Conservation (phyloP, 495 filamentous ascomycete species). For the Xylaria grammica region DNA sequence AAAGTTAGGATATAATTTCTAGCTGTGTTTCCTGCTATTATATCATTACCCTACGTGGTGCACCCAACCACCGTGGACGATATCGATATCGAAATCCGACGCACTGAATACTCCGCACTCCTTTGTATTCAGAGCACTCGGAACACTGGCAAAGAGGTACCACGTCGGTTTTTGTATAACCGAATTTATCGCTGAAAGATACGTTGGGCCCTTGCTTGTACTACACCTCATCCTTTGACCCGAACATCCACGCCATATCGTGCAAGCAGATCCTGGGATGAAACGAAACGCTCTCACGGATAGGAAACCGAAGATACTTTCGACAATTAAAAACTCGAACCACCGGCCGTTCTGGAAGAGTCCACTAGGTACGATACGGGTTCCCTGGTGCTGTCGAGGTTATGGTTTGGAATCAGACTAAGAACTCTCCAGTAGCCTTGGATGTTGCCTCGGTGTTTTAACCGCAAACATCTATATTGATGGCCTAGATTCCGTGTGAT, state of each 20-base stretch:
- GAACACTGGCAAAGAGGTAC: not conserved
- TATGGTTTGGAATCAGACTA: not conserved
- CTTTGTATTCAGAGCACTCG: not conserved
- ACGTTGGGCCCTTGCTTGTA: not conserved
- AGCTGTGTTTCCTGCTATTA: not conserved
- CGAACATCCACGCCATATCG: not conserved
- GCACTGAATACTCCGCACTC: not conserved
- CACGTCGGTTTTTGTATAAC: not conserved
- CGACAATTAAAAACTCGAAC: not conserved
- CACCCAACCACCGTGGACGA: not conserved
- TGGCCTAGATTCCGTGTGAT: not conserved
- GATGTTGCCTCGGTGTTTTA: not conserved
- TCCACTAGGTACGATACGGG: not conserved
- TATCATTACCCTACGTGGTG: not conserved
- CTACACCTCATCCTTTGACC: not conserved
- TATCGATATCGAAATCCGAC: not conserved
- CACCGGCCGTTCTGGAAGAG: not conserved
- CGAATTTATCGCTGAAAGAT: not conserved
- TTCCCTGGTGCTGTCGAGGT: not conserved
- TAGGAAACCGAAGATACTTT: no score
- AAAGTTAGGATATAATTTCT: not conserved
- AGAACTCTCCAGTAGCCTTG: not conserved
- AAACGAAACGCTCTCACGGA: not conserved
- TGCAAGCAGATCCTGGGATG: not conserved
- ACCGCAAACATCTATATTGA: not conserved